A percentile compares a stretch with the other conserved stretches of the same genome.
Conservation (phyloP, 1,284 basidiomycete genomes). For the Sporisorium reilianum region DNA sequence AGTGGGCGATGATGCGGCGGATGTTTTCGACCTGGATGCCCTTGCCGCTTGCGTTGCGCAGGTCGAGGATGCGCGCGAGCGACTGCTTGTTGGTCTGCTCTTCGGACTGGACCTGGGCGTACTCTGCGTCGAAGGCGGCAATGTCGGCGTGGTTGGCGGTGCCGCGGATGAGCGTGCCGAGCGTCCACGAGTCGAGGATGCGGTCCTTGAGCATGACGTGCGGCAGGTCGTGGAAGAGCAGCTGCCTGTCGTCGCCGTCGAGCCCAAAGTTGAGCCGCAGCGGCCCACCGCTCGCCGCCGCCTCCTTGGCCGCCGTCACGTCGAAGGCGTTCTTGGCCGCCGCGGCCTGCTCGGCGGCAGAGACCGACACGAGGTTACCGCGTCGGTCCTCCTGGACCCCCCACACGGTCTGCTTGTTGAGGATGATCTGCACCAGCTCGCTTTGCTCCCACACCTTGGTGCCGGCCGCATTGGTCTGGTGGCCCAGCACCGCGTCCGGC, state of each 20-base stretch:
- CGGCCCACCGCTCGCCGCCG: constrained; percentile 50
- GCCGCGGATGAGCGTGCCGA: constrained; percentile 43
- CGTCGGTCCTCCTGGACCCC: constrained; percentile 63
- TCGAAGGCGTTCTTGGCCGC: constrained; percentile 19
- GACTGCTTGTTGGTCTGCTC: constrained; percentile 77
- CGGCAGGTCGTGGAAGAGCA: constrained; percentile 64
- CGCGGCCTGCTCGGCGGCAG: background rate
- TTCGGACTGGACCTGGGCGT: constrained; percentile 55
- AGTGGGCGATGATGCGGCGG: constrained; percentile 81
- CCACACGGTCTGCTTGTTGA: constrained; percentile 65
- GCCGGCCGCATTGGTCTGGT: constrained; percentile 71
- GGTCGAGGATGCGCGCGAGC: constrained; percentile 81
- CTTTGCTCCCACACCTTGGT: constrained; percentile 54
- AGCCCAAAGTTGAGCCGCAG: constrained; percentile 65
- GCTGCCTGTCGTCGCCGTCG: constrained; percentile 45
- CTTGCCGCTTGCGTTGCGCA: constrained; percentile 85
- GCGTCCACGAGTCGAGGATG: constrained; percentile 54
- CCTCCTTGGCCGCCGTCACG: constrained; percentile 9
- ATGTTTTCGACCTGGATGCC: constrained; percentile 89
- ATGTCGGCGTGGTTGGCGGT: constrained; percentile 49
- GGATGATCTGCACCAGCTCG: constrained; percentile 60
- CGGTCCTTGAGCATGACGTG: constrained; percentile 65
- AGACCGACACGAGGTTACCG: constrained; percentile 55
- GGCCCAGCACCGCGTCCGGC: constrained; percentile 80
- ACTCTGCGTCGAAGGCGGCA: constrained; percentile 49